Percentiles rank a stretch among this genome's conserved stretches.
Conservation (phyloP, 352 stramenopile species). For the Pythium rhizo-oryzae region DNA sequence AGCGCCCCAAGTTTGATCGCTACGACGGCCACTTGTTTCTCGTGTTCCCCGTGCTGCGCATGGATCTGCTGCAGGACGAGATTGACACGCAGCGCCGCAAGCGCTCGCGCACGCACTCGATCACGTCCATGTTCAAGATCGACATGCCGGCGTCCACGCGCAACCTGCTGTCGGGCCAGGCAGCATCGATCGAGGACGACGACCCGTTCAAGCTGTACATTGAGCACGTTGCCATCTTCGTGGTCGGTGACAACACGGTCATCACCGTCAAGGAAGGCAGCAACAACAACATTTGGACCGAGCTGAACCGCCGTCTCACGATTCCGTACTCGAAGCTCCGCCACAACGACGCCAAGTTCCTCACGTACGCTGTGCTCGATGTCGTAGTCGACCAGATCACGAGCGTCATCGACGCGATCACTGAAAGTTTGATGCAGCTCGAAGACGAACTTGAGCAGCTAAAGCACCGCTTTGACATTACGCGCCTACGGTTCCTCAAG, state of each 20-base stretch:
- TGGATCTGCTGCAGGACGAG: slow-evolving; percentile 57
- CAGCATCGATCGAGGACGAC: slow-evolving; percentile 41
- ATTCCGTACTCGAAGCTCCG: slow-evolving; percentile 90
- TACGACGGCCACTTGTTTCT: slow-evolving; percentile 87
- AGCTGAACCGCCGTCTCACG: slow-evolving; percentile 71
- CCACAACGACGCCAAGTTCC: slow-evolving; percentile 88
- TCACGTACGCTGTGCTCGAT: slow-evolving; percentile 87
- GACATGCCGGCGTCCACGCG: slow-evolving; percentile 23
- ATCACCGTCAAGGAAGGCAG: slow-evolving; percentile 84
- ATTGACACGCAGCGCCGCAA: slow-evolving; percentile 36
- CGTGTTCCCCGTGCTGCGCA: slow-evolving; percentile 80
- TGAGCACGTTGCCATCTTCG: slow-evolving; percentile 84
- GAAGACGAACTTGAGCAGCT: slow-evolving; percentile 69
- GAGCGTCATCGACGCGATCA: slow-evolving; percentile 74
- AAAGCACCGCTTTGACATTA: slow-evolving; percentile 79
- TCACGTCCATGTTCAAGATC: slow-evolving; percentile 50
- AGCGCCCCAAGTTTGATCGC: slow-evolving; percentile 85
- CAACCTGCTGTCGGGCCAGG: slow-evolving; percentile 25
- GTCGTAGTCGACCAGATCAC: slow-evolving; percentile 88
- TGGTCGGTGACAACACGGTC: slow-evolving; percentile 81
- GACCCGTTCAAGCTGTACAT: slow-evolving; percentile 80
- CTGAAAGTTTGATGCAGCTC: slow-evolving; percentile 75
- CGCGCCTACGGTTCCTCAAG: slow-evolving; percentile 64
- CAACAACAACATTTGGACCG: slow-evolving; percentile 68
- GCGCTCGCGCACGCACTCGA: slow-evolving; percentile 38